phyloP scores from a whole-genome alignment of 768 basidiomycete genomes.

The Hericium coralloides region DNA sequence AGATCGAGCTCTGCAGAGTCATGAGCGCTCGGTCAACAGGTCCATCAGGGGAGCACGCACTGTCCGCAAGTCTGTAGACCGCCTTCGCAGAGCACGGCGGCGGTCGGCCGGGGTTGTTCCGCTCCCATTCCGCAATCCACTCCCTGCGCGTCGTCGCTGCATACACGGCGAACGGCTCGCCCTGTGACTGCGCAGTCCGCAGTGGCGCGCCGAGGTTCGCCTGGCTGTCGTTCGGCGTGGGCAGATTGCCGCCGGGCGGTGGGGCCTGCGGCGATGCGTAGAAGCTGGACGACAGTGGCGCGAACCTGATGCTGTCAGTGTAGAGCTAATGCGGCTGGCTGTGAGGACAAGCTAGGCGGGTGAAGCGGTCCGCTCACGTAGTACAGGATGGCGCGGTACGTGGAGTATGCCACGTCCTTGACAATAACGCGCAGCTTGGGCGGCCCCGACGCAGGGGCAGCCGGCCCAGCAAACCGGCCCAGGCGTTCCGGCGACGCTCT shows the following conservation, averaged over 20 bases:
- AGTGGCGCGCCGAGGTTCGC: constrained; percentile 16
- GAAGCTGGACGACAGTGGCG: constrained; percentile 73
- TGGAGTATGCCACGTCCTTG: constrained; percentile 50
- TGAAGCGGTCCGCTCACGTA: constrained; percentile 38
- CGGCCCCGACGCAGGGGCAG: constrained; percentile 24
- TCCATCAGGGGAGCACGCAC: constrained; percentile 32
- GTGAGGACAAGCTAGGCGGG: neutral
- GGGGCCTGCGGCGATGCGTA: constrained; percentile 14
- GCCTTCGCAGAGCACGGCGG: constrained; percentile 80
- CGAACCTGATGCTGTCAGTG: constrained; percentile 77
- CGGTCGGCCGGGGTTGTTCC: constrained; percentile 49
- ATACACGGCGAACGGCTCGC: constrained; percentile 9
- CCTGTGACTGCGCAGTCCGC: constrained; percentile 12
- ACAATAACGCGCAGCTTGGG: constrained; percentile 45
- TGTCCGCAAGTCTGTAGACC: constrained; percentile 74
- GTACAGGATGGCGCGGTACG: constrained; percentile 63
- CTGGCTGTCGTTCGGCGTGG: constrained; percentile 28
- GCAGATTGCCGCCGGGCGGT: constrained; percentile 4
- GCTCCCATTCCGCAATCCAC: constrained; percentile 70
- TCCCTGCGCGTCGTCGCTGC: constrained; percentile 38
- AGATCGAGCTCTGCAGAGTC: constrained; percentile 53
- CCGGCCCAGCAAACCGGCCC: neutral
- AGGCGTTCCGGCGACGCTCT: constrained; percentile 14
- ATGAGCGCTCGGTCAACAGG: too few species aligned
- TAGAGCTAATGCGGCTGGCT: constrained; percentile 46